A percentile compares a stretch with the other conserved stretches of the same genome.
phyloP scores from a whole-genome alignment of 129 eudicot species.

The Pseudognaphalium luteoalbum region DNA sequence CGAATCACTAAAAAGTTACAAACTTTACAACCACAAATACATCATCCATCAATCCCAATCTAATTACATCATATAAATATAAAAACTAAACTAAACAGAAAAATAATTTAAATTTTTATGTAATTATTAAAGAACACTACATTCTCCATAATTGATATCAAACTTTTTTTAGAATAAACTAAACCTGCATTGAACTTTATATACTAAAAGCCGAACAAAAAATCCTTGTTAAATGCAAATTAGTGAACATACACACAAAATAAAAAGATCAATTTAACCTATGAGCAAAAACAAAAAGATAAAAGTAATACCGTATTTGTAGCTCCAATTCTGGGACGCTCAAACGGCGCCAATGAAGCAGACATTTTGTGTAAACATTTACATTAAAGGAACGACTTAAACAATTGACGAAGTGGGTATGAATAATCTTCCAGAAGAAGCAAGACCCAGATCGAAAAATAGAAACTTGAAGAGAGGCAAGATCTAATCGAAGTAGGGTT shows the following conservation, averaged over 20 bases:
- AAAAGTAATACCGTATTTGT: constrained; percentile 61
- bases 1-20: constrained; percentile 6
- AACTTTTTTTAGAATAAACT: neutral
- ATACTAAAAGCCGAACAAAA: constrained; percentile 15
- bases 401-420: neutral
- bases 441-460: constrained; percentile 18
- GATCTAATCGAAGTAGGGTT: constrained; percentile 32
- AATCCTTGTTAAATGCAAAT: constrained; percentile 7
- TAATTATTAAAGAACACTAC: neutral
- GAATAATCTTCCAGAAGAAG: neutral
- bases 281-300: constrained; percentile 6
- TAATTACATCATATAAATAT: neutral
- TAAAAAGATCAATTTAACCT: neutral
- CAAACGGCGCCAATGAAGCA: constrained; percentile 67
- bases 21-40: constrained; percentile 4
- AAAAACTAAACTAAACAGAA: neutral
- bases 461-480: neutral
- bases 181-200: constrained; percentile 16
- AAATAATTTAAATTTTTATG: neutral
- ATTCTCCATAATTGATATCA: neutral
- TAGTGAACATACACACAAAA: neutral
- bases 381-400: constrained; percentile 6
- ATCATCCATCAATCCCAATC: constrained; percentile 13
- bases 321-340: constrained; percentile 74
- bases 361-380: constrained; percentile 53